These are phyloP conservation scores for Dryas integrifolia DNA, from an alignment of 331 rosid species.

Conservation along the genomic window DNA sequence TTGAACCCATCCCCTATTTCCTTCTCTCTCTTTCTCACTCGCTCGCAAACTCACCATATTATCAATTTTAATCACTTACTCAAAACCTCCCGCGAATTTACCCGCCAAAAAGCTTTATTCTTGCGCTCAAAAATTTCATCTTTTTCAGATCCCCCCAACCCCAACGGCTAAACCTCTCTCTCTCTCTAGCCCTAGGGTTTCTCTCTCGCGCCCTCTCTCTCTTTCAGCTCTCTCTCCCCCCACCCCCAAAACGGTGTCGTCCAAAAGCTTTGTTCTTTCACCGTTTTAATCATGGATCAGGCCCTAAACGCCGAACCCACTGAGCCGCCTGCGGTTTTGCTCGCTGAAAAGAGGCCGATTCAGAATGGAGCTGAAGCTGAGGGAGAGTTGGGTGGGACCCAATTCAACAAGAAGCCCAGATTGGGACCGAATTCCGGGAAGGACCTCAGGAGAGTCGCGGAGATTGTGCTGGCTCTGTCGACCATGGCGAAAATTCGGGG, in stretches of 20 bases:
- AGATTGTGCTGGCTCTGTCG: conserved; percentile 78
- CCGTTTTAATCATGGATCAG: conserved; percentile 34
- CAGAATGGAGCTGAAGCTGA: conserved; percentile 33
- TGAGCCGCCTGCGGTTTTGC: conserved; percentile 3
- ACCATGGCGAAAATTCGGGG: conserved; percentile 77
- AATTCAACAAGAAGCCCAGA: conserved; percentile 53
- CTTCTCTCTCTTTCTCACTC: not conserved
- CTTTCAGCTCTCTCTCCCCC: not conserved
- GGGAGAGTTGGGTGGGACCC: conserved; percentile 31
- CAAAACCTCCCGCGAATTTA: conserved; percentile 20
- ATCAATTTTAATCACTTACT: conserved; percentile 5
- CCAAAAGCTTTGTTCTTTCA: not conserved
- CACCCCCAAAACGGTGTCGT: conserved; percentile 12
- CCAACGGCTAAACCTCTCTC: conserved; percentile 8
- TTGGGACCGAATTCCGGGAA: conserved; percentile 19
- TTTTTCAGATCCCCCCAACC: conserved; percentile 24
- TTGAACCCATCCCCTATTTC: not conserved
- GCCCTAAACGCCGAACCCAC: conserved; percentile 6
- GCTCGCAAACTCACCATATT: conserved; percentile 12
- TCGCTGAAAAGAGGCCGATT: conserved; percentile 36
- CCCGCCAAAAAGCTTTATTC: conserved; percentile 52
- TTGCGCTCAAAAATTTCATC: conserved; percentile 8
- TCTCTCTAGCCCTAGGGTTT: conserved; percentile 26
- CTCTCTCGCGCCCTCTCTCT: not conserved
- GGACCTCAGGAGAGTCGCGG: conserved; percentile 78